These are phyloP conservation scores for Hymenotorrendiella dingleyae DNA, from an alignment of 2,329 filamentous ascomycete species.

Conservation along the genomic window DNA sequence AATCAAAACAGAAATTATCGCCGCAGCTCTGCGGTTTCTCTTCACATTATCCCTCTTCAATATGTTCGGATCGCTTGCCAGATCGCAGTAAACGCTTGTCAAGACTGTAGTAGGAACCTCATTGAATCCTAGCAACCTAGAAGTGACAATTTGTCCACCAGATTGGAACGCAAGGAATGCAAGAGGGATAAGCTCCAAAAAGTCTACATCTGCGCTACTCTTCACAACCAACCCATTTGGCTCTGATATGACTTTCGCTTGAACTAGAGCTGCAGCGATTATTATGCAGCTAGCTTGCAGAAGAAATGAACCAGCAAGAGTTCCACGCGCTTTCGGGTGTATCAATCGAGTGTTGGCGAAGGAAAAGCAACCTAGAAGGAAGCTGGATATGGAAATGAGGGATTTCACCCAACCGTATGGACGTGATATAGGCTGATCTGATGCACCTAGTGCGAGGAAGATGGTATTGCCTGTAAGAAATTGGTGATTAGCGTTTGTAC, in stretches of 20 bases:
- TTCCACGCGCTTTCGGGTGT: conserved; percentile 35
- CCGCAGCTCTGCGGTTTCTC: conserved; percentile 45
- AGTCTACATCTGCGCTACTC: conserved; percentile 28
- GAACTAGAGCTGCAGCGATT: conserved; percentile 46
- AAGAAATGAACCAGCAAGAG: conserved; percentile 44
- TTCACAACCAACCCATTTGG: conserved; percentile 30
- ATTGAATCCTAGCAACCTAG: conserved; percentile 61
- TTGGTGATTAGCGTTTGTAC: background rate
- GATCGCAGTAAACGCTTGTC: conserved; percentile 75
- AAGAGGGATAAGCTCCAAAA: conserved; percentile 40
- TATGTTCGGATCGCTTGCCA: conserved; percentile 62
- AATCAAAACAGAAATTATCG: conserved; percentile 44
- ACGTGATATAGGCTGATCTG: conserved; percentile 43
- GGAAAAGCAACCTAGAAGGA: conserved; percentile 47
- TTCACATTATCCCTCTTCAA: conserved; percentile 42
- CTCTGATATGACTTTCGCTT: conserved; percentile 40
- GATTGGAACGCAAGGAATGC: conserved; percentile 60
- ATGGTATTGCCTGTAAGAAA: conserved; percentile 49
- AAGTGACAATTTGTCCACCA: conserved; percentile 72
- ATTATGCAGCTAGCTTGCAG: conserved; percentile 46
- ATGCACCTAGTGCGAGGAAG: conserved; percentile 54
- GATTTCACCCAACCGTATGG: conserved; percentile 49
- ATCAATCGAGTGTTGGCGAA: conserved; percentile 35
- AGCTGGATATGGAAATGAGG: conserved; percentile 46
- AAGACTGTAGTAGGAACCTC: conserved; percentile 72